Percentiles rank a stretch among this genome's conserved stretches.
These are phyloP conservation scores for Moricandia arvensis DNA, from an alignment of 345 rosid species.

Conservation along the genomic window DNA sequence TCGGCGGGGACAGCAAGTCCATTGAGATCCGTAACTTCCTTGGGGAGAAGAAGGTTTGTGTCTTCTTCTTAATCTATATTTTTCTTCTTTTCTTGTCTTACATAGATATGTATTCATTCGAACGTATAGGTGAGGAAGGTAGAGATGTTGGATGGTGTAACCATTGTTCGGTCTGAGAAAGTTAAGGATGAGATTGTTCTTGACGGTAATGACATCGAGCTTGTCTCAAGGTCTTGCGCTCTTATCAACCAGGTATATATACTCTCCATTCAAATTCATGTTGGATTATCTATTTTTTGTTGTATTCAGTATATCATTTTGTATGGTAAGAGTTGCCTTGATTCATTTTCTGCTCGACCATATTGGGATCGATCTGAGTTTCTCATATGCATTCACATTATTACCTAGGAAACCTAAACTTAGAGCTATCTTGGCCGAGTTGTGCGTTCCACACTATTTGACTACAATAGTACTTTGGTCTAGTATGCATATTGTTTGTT, in stretches of 20 bases:
- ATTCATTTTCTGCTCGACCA: neutral
- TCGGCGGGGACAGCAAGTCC: slow-evolving; percentile 28
- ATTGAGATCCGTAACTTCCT: slow-evolving; percentile 58
- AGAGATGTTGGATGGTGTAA: slow-evolving; percentile 61
- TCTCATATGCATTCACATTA: neutral
- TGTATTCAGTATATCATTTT: neutral
- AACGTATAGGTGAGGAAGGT: slow-evolving; percentile 54
- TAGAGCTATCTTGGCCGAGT: no score
- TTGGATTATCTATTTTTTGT: neutral
- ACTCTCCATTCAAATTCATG: neutral
- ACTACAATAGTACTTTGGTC: neutral
- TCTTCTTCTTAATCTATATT: neutral
- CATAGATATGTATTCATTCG: neutral
- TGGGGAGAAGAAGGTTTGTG: slow-evolving; percentile 48
- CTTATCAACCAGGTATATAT: slow-evolving; percentile 60
- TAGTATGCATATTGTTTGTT: neutral
- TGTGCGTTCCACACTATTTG: neutral
- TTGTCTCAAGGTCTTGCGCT: slow-evolving; percentile 61
- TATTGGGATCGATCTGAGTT: neutral
- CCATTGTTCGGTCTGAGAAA: slow-evolving; percentile 56
- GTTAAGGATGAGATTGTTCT: slow-evolving; percentile 61
- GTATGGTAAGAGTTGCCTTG: neutral
- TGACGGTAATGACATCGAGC: slow-evolving; percentile 65
- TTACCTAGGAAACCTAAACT: neutral
- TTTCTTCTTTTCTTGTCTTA: no score